Base-by-base conservation (phyloP, 2,329 filamentous ascomycete genomes). In the Ceratocystis lukuohia region DNA sequence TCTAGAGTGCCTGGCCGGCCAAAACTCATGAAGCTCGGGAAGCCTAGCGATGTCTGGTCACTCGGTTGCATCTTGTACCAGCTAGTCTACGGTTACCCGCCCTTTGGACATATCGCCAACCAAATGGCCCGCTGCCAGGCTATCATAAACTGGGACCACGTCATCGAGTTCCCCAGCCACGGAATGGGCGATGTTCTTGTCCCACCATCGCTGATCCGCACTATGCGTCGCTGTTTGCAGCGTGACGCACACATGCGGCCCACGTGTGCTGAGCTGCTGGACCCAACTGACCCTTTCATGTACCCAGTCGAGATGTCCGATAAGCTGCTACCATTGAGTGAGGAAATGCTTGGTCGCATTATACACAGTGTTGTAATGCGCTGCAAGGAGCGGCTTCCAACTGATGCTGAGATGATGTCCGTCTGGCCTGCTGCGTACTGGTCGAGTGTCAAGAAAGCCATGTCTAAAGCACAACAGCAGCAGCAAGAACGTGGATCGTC, bases 41-140 rank as follows among this genome's bases (percentile, higher is more conserved):
- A 97, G 73, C 90, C 94, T 5, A 94, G 88, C 71, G 94, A 99
- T 74, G 87, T 99, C 20, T 99, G 94, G 94, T 93, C 88, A 74
- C 77, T 99, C 15, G 94, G 94, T 20, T 99, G 94, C 73, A 97
- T 99, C 69, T 80, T 99, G 15, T 99, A 96, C 77, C 93, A 97
- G 74, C 95, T 99, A 89, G 89, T 93, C 0, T 99, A 99, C 73
- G 94, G 94, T n/a, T 82, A 88, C n/a, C 88, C 91, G 2, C 94
- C 94, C 0, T 99, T 99, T 73, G 91, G 88, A 15, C 92, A 97
- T 73, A 95, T 99, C 71, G 80, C 84, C 67, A 94, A 93, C 75
- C 89, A 87, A 72, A 89, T 96, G 78, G 85, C 89, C 46, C 86
- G 91, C 25, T 94, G 95, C 74, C 86, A 91, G 75, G 89, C 89